A percentile compares a stretch with the other conserved stretches of the same genome.
These are phyloP conservation scores for Apiospora malaysiana DNA, from an alignment of 2,329 filamentous ascomycete genomes.

Conservation along the genomic window DNA sequence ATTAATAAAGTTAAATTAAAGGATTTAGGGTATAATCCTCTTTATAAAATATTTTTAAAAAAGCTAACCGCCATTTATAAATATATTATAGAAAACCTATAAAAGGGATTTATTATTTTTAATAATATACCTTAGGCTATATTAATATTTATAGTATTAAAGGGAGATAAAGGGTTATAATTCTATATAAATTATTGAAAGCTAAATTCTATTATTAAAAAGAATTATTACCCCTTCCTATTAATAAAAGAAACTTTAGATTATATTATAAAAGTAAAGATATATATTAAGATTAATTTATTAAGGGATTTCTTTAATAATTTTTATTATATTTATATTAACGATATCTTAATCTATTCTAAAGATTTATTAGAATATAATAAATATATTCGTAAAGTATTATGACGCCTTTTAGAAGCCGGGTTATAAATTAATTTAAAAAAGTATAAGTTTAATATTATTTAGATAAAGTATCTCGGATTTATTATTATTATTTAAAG, in stretches of 20 bases:
- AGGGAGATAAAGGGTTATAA: not conserved
- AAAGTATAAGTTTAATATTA: not conserved
- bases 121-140: not conserved
- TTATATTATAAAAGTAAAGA: too few species aligned
- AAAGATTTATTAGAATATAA: conserved; percentile 1
- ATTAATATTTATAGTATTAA: not conserved
- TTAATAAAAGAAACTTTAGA: not conserved
- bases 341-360: conserved; percentile 19
- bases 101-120: not conserved
- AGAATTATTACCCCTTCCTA: not conserved
- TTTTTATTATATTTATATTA: conserved; percentile 22
- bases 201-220: not conserved
- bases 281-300: too few species aligned
- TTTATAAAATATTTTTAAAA: conserved; percentile 12
- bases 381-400: not conserved
- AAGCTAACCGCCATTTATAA: not conserved
- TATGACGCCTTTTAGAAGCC: not conserved
- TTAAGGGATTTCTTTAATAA: conserved; percentile 2
- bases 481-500: too few species aligned
- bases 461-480: too few species aligned
- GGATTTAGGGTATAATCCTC: not conserved
- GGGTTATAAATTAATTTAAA: conserved; percentile 12
- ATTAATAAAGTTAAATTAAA: not conserved
- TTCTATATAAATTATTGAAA: too few species aligned
- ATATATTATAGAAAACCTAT: not conserved